Evolutionary conservation across 2,329 filamentous ascomycete species (phyloP).

Genomic region (Tolypocladium pustulatum): DNA sequence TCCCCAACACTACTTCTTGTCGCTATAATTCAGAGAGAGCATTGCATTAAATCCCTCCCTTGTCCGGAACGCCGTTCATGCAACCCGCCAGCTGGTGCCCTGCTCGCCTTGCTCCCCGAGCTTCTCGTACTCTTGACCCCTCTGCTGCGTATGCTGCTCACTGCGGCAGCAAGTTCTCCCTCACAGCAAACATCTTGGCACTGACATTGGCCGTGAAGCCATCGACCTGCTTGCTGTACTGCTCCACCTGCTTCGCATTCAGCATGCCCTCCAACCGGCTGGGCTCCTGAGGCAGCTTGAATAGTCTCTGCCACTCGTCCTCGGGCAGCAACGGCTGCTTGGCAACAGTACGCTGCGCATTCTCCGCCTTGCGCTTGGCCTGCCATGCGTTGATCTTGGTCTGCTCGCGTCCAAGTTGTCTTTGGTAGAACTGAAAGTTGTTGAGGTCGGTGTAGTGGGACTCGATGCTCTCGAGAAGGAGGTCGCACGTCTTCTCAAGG

Average conservation of each 20-base stretch:
- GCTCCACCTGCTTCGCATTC: conserved; percentile 91
- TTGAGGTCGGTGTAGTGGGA: conserved; percentile 97
- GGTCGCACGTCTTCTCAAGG: conserved; percentile 95
- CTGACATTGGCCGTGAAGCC: conserved; percentile 86
- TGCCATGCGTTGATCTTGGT: conserved; percentile 96
- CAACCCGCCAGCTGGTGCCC: conserved; percentile 24
- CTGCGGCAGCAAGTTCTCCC: conserved; percentile 56
- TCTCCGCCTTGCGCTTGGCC: conserved; percentile 92
- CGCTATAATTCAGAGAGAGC: conserved; percentile 23
- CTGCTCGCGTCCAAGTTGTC: conserved; percentile 87
- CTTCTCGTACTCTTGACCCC: conserved; percentile 3
- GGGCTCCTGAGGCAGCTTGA: conserved; percentile 94
- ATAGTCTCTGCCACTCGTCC: conserved; percentile 96
- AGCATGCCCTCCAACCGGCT: conserved; percentile 88
- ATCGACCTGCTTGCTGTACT: conserved; percentile 95
- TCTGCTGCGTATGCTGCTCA: conserved; percentile 10
- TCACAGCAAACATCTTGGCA: conserved; percentile 96
- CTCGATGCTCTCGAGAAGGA: conserved; percentile 93
- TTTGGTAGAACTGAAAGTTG: conserved; percentile 96
- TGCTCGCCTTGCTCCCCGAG: conserved; percentile 16
- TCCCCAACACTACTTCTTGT: conserved; percentile 11
- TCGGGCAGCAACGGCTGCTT: conserved; percentile 87
- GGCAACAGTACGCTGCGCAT: conserved; percentile 69
- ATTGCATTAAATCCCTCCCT: conserved; percentile 25
- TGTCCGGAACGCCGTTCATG: conserved; percentile 31